Conservation (phyloP, 2,329 filamentous ascomycete species). For the Camillea tinctor region DNA sequence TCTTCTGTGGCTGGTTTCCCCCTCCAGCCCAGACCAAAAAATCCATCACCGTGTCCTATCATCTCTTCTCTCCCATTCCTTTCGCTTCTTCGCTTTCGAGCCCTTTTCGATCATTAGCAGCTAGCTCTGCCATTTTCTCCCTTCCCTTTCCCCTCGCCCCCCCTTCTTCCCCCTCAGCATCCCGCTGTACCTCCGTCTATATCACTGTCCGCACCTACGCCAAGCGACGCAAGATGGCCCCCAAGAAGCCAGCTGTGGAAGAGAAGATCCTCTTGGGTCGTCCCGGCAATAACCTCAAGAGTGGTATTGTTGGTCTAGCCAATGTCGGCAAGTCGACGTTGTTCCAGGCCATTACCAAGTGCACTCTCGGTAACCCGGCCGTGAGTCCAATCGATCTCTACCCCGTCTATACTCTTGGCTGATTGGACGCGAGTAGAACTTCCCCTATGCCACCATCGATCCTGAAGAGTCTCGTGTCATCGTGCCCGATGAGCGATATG, state of each 20-base stretch:
- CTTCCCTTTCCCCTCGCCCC: constrained; percentile 44
- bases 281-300: constrained; percentile 97
- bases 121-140: constrained; percentile 61
- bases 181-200: constrained; percentile 46
- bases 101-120: constrained; percentile 57
- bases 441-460: constrained; percentile 98
- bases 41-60: constrained; percentile 42
- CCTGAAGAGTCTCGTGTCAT: constrained; percentile 97
- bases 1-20: constrained; percentile 34
- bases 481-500: constrained; percentile 92
- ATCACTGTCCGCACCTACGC: constrained; percentile 56
- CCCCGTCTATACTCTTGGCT: constrained; percentile 28
- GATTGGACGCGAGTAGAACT: constrained; percentile 64
- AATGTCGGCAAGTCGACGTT: constrained; percentile 99
- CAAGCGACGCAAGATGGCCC: constrained; percentile 75
- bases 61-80: constrained; percentile 35
- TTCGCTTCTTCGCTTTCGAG: constrained; percentile 53
- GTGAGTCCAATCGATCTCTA: constrained; percentile 51
- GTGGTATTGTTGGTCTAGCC: constrained; percentile 98
- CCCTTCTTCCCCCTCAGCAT: too few relatives aligned
- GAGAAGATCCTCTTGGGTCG: constrained; percentile 96
- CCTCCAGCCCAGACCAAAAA: constrained; percentile 34
- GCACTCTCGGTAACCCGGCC: constrained; percentile 93
- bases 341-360: constrained; percentile 99
- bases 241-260: constrained; percentile 88